A percentile compares a stretch with the other conserved stretches of the same genome.
Conservation (phyloP, 192 early-diverging fungal genomes). For the Glomus cerebriforme region DNA sequence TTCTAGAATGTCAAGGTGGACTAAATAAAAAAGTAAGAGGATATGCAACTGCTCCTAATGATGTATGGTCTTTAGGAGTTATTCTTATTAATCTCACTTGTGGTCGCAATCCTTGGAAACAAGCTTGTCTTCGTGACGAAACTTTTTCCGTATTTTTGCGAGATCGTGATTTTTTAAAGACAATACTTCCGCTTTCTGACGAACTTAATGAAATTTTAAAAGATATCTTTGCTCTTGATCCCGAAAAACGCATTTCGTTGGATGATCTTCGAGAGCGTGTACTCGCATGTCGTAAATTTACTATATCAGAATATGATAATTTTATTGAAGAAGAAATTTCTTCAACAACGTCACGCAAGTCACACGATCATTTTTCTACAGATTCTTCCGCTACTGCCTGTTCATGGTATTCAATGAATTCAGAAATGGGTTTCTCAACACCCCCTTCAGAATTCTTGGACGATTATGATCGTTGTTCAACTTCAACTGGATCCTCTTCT, state of each 20-base stretch:
- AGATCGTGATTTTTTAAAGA: conserved; percentile 63
- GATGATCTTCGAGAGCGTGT: conserved; percentile 46
- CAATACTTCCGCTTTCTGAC: conserved; percentile 59
- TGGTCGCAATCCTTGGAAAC: conserved; percentile 80
- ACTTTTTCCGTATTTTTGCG: conserved; percentile 56
- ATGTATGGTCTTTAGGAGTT: conserved; percentile 94
- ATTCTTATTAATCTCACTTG: conserved; percentile 82
- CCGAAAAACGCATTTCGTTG: conserved; percentile 45
- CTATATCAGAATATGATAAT: conserved; percentile 33
- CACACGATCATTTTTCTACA: neutral
- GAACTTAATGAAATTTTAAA: conserved; percentile 61
- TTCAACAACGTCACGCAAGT: neutral
- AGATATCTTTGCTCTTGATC: conserved; percentile 49
- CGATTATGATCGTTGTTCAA: conserved; percentile 16
- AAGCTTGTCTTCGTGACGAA: conserved; percentile 65
- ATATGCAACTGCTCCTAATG: conserved; percentile 63
- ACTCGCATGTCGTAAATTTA: conserved; percentile 48
- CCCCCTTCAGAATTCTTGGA: conserved; percentile 8
- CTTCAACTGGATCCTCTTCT: neutral
- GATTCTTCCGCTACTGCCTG: conserved; percentile 23
- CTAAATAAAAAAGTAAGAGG: conserved; percentile 59
- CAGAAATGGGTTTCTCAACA: conserved; percentile 6
- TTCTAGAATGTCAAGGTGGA: conserved; percentile 66
- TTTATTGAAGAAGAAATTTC: neutral
- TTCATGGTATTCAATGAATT: conserved; percentile 28